Percentiles rank a stretch among this genome's conserved stretches.
phyloP scores from a whole-genome alignment of 2,329 filamentous ascomycete species.

The Gaeumannomyces tritici region DNA sequence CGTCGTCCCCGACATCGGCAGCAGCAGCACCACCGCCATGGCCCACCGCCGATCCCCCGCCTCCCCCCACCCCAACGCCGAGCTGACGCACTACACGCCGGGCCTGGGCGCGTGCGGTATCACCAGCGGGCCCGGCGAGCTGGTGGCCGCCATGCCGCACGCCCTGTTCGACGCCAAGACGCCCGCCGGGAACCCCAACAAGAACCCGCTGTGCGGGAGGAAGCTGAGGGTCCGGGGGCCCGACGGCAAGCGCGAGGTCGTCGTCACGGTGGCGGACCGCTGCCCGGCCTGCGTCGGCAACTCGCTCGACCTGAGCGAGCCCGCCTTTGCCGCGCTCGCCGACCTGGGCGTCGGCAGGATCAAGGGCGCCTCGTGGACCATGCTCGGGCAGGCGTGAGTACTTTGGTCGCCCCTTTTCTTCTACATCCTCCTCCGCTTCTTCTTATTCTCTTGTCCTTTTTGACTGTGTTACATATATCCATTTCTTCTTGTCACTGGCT shows the following conservation, averaged over 20 bases:
- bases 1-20: not conserved
- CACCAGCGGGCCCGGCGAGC: not conserved
- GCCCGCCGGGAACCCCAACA: conserved; percentile 4
- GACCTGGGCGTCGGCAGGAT: too few species aligned
- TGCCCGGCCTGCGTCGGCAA: conserved; percentile 39
- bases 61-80: conserved; percentile 28
- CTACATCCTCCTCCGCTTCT: too few species aligned
- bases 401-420: too few species aligned
- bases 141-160: conserved; percentile 5
- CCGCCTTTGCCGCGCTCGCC: conserved; percentile 24
- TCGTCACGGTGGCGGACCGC: conserved; percentile 59
- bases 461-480: too few species aligned
- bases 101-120: conserved; percentile 3
- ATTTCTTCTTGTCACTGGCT: too few species aligned
- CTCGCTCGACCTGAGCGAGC: conserved; percentile 39
- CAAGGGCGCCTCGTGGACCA: too few species aligned
- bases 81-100: not conserved
- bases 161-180: conserved; percentile 17
- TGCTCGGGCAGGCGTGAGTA: too few species aligned
- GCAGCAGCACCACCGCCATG: not conserved
- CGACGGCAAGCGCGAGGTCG: conserved; percentile 23
- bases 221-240: conserved; percentile 48
- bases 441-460: too few species aligned
- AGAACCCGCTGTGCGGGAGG: conserved; percentile 33
- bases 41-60: too few species aligned